Evolutionary conservation across 805 yeast species (phyloP), one percentile per base, ranked within the genome.

Genomic region (Martiniozyma abietophila): DNA sequence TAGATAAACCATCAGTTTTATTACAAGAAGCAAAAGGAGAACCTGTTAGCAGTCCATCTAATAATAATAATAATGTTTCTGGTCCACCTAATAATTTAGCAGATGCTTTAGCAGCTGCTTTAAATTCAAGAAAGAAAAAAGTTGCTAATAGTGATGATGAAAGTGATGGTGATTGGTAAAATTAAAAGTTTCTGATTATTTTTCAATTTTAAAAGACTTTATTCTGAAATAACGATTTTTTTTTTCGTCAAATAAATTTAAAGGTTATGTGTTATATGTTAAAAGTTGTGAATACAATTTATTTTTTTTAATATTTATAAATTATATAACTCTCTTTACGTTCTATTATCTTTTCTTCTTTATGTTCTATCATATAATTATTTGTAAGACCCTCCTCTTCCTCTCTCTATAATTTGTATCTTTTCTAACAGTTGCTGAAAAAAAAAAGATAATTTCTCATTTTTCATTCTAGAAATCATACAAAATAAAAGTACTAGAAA

Each of bases 111-210:
- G 74, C 80, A 1, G 80, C 82, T 12, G 97, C 96, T 3, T 67
- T 89, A 44, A 81, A 69, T 48, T 72, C 74, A 37, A 71, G 96
- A 50, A 89, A 89, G 58, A 74, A 71, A 15, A 85, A 84, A 54
- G 94, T 89, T 6, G 69, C 82, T 2, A 73, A 67, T 14, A 76
- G 85, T 45, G 95, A 85, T 43, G 92, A 80, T 40, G 94, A 82
- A 46, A 92, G 81, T 43, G 88, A 81, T 40, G 79, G 71, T 35
- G 95, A 84, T 34, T 79, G 85, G 85, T 71, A 25, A 18, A 14
- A 24, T 29, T 28, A 8, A 14, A n/a, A n/a, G n/a, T n/a, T n/a
- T n/a, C 20, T 20, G 11, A 20, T 21, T 18, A 29, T 10, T n/a
- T 19, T 29, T 29, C 15, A 12, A 6, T 19, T 21, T 12, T 11